Evolutionary conservation across 2,329 filamentous ascomycete species (phyloP).

Genomic region (Trichoderma semiorbis): DNA sequence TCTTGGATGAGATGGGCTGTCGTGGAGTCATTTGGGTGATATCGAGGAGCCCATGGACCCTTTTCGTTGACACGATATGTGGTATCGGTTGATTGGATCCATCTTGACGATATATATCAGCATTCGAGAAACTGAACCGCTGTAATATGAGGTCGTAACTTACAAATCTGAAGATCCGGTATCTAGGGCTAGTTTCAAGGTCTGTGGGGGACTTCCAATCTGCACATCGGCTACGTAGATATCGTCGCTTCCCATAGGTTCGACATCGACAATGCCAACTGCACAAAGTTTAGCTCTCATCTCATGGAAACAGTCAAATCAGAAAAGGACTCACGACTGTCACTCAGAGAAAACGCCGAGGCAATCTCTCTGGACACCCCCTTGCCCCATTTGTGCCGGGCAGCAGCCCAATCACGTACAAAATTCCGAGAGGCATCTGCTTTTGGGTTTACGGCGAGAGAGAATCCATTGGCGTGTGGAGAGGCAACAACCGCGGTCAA

Average conservation of each 20-base stretch:
- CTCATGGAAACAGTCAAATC: not conserved
- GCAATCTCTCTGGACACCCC: slow-evolving; percentile 22
- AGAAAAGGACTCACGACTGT: slow-evolving; percentile 26
- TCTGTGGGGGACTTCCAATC: slow-evolving; percentile 48
- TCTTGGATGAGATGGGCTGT: slow-evolving; percentile 41
- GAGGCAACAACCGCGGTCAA: not conserved
- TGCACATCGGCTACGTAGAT: slow-evolving; percentile 43
- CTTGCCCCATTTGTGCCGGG: slow-evolving; percentile 35
- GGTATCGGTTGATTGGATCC: slow-evolving; percentile 52
- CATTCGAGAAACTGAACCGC: not conserved
- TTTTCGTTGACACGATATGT: slow-evolving; percentile 32
- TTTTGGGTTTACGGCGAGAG: slow-evolving; percentile 27
- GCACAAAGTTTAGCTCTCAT: not conserved
- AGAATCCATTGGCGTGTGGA: slow-evolving; percentile 25
- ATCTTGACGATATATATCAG: slow-evolving; percentile 34
- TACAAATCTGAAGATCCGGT: slow-evolving; percentile 60
- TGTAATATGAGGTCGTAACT: slow-evolving; percentile 36
- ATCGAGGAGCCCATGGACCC: slow-evolving; percentile 39
- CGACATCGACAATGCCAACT: slow-evolving; percentile 30
- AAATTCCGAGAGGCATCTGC: slow-evolving; percentile 29
- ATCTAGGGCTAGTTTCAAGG: slow-evolving; percentile 47
- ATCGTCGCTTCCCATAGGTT: slow-evolving; percentile 39
- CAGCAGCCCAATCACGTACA: slow-evolving; percentile 33
- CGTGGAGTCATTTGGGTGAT: slow-evolving; percentile 43
- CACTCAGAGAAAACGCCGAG: slow-evolving; percentile 28